phyloP scores from a whole-genome alignment of 2,329 filamentous ascomycete species.

The Pezicula carpinea region DNA sequence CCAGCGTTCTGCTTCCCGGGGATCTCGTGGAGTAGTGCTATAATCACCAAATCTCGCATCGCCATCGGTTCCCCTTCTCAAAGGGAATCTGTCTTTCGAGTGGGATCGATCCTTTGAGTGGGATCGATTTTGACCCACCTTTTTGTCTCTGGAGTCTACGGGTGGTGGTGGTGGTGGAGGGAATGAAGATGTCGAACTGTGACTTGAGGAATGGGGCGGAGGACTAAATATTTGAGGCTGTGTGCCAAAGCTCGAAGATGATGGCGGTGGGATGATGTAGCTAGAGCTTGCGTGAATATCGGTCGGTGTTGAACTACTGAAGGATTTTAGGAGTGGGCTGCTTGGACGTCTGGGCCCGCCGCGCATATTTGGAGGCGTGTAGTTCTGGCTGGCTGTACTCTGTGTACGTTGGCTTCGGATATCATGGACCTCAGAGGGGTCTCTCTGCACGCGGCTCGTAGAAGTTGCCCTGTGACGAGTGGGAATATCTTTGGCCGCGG shows the following conservation, averaged over 20 bases:
- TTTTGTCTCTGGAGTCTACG: slow-evolving; percentile 1
- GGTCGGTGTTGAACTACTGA: slow-evolving; percentile 1
- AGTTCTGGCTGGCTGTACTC: slow-evolving; percentile 1
- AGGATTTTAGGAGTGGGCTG: neutral
- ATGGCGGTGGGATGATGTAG: neutral
- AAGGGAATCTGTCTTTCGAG: neutral
- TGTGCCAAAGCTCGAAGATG: neutral
- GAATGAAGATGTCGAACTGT: neutral
- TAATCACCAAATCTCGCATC: neutral
- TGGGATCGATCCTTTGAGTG: neutral
- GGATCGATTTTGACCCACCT: neutral
- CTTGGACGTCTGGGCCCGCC: neutral
- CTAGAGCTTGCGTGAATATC: neutral
- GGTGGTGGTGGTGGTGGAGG: slow-evolving; percentile 2
- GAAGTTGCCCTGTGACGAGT: slow-evolving; percentile 20
- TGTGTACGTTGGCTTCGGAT: slow-evolving; percentile 14
- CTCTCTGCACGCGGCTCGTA: slow-evolving; percentile 11
- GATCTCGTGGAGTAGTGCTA: slow-evolving; percentile 1
- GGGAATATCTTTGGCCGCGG: slow-evolving; percentile 1
- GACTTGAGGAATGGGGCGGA: neutral
- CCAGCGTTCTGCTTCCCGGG: slow-evolving; percentile 3
- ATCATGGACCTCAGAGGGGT: slow-evolving; percentile 1
- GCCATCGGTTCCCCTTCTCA: neutral
- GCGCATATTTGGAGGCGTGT: neutral
- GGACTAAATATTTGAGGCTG: neutral